Base-by-base conservation (phyloP, 139 green algal genomes). In the Coccomyxa sp. region DNA sequence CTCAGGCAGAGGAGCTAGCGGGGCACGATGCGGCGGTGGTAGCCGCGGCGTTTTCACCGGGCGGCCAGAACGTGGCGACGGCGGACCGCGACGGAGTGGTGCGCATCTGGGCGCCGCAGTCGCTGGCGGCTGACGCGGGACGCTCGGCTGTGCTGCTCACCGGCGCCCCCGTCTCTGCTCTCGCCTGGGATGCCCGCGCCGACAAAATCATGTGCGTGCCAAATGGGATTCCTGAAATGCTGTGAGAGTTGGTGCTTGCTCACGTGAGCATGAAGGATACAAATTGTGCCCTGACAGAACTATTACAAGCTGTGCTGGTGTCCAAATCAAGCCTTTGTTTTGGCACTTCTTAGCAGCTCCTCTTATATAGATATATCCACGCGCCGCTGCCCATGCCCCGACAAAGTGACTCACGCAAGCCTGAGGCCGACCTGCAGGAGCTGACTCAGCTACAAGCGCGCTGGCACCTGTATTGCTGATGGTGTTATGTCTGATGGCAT, bases 181-280 rank as follows among this genome's bases (percentile, higher is more conserved):
- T 91, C 11, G 83, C 89, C 10, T 92, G 89, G 89, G 89, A 92
- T 58, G 67, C 68, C n/a, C 75, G 87, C 7, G 87, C 87, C 15
- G 89, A 91, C 80, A 91, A 90, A 80, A 30, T 86, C 51, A 59
- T 85, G 77, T 81, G 77, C 13, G 76, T 17, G 38, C 38, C 38
- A 51, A 51, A 7, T 51, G 38, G 38, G 38, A 51, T 51, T 3
- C 3, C 9, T 75, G 38, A 51, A 51, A 7, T 51, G 38, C 3
- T 51, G 38, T 51, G 38, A 51, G 38, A 51, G 38, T 51, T 51
- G 3, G 3, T 51, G 7, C 38, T 51, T 51, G 38, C 38, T 51
- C 38, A 51, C 38, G 38, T 51, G 38, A 51, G 38, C 38, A 51
- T 51, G 38, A 7, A 51, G 38, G 38, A 3, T 51, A 51, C 38